phyloP scores from a whole-genome alignment of 176 grass and related monocot genomes.

The Elymus sibiricus region DNA sequence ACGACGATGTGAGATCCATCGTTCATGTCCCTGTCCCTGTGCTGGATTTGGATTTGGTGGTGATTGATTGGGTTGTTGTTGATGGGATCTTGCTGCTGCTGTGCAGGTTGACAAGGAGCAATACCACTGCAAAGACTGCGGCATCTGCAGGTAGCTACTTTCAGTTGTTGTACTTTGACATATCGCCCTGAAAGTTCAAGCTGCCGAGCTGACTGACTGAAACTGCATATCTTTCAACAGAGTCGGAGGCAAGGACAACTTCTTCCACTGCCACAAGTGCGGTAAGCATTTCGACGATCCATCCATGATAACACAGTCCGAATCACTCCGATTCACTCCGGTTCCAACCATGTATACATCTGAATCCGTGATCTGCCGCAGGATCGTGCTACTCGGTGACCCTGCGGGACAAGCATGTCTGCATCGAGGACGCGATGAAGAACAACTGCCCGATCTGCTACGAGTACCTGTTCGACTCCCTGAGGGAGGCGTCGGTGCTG shows the following conservation, averaged over 20 bases:
- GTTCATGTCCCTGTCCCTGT: neutral
- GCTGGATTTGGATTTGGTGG: neutral
- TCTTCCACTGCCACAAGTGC: constrained; percentile 88
- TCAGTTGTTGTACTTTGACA: neutral
- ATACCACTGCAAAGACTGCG: constrained; percentile 78
- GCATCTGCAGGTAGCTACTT: constrained; percentile 70
- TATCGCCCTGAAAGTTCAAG: neutral
- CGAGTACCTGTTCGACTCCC: constrained; percentile 87
- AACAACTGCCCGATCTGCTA: constrained; percentile 92
- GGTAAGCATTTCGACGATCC: constrained; percentile 30
- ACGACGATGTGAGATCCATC: constrained; percentile 69
- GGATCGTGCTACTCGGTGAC: constrained; percentile 75
- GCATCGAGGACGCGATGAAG: constrained; percentile 87
- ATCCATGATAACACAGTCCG: neutral
- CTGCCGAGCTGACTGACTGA: constrained; percentile 5
- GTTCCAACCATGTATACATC: neutral
- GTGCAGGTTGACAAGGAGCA: constrained; percentile 66
- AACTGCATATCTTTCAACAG: constrained; percentile 25
- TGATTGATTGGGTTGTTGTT: neutral
- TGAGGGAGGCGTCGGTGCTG: constrained; percentile 74
- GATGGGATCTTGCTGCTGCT: neutral
- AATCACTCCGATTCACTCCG: neutral
- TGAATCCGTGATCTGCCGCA: neutral
- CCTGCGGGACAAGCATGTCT: constrained; percentile 62
- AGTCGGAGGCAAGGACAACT: constrained; percentile 75